Conservation (phyloP, 2,329 filamentous ascomycete species). For the Fusarium hostae region DNA sequence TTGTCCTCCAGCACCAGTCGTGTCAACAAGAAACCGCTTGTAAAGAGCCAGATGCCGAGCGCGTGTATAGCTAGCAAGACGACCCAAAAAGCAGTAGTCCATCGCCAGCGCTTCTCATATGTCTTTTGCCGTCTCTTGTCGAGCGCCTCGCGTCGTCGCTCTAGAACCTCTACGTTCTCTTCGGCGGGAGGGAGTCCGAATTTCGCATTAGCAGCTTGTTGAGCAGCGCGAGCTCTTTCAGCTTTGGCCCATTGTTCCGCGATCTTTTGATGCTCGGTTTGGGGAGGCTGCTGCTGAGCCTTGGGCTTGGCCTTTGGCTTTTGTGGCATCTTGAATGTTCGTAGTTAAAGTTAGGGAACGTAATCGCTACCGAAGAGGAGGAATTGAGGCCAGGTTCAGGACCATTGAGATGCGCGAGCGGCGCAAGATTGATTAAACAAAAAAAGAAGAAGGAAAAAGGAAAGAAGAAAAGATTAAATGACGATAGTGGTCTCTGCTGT, state of each 20-base stretch:
- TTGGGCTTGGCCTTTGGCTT: conserved; percentile 42
- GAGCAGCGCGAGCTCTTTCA: conserved; percentile 59
- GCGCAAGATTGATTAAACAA: conserved; percentile 20
- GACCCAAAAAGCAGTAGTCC: conserved; percentile 74
- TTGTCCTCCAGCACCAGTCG: conserved; percentile 82
- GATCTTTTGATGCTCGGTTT: conserved; percentile 63
- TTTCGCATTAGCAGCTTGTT: conserved; percentile 51
- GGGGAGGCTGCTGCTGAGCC: conserved; percentile 36
- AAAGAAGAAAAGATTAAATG: conserved; percentile 6
- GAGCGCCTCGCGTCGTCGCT: conserved; percentile 59
- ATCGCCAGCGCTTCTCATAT: conserved; percentile 65
- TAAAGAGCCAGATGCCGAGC: conserved; percentile 89
- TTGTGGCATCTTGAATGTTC: conserved; percentile 47
- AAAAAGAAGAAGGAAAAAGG: conserved; percentile 1
- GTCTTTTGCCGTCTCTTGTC: conserved; percentile 60
- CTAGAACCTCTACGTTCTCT: conserved; percentile 52
- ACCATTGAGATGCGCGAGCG: conserved; percentile 44
- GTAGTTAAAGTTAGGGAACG: conserved; percentile 17
- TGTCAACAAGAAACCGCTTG: conserved; percentile 92
- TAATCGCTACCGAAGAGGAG: conserved; percentile 25
- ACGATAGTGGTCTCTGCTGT: conserved; percentile 32
- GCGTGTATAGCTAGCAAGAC: conserved; percentile 80
- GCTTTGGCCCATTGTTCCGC: conserved; percentile 65
- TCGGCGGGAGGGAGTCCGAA: conserved; percentile 48
- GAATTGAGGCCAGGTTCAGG: conserved; percentile 19